These are phyloP conservation scores for Phialophora verrucosa DNA, from an alignment of 2,329 filamentous ascomycete species.

Conservation along the genomic window DNA sequence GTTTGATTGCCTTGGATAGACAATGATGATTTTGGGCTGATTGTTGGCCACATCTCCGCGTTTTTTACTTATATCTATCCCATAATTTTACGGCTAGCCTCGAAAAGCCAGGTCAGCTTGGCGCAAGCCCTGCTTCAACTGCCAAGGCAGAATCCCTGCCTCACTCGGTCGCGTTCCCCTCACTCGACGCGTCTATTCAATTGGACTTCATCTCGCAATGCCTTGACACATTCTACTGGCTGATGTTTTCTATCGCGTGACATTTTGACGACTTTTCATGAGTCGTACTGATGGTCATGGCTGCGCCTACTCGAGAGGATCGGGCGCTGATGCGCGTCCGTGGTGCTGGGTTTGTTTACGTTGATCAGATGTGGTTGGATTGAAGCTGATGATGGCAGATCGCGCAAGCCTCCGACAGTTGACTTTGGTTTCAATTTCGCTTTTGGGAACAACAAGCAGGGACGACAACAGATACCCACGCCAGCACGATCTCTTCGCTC, in stretches of 20 bases:
- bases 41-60: too few species aligned
- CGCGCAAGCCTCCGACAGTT: slow-evolving; percentile 25
- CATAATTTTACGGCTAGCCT: too few species aligned
- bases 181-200: slow-evolving; percentile 7
- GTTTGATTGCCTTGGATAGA: too few species aligned
- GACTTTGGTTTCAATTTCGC: slow-evolving; percentile 37
- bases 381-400: slow-evolving; percentile 15
- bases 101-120: too few species aligned
- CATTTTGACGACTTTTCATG: background rate
- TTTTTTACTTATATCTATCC: too few species aligned
- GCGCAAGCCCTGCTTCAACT: background rate
- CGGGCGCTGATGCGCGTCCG: slow-evolving; percentile 63
- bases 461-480: slow-evolving; percentile 37
- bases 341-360: slow-evolving; percentile 59
- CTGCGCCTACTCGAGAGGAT: slow-evolving; percentile 52
- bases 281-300: background rate
- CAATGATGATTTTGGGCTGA: too few species aligned
- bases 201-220: background rate
- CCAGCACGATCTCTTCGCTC: slow-evolving; percentile 38
- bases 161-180: slow-evolving; percentile 1
- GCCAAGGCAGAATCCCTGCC: slow-evolving; percentile 10
- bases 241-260: background rate
- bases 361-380: slow-evolving; percentile 6
- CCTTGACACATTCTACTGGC: background rate
- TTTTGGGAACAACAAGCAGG: slow-evolving; percentile 21